These are phyloP conservation scores for Neckera pumila DNA, from an alignment of 225 moss, liverwort and hornwort species.

Conservation along the genomic window DNA sequence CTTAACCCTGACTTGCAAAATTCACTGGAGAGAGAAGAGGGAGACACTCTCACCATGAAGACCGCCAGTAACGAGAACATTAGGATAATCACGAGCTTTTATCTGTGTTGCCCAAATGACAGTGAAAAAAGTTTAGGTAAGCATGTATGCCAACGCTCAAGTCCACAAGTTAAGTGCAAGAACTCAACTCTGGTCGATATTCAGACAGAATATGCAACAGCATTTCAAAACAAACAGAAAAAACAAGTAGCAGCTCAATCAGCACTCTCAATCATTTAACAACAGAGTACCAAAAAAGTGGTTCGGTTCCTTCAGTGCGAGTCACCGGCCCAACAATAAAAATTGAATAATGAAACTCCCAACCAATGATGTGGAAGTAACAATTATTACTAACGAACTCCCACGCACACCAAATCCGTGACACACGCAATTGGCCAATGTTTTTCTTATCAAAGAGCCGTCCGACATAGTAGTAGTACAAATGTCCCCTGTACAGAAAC, in stretches of 20 bases:
- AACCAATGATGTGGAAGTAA: not conserved
- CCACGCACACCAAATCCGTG: not conserved
- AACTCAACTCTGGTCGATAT: not conserved
- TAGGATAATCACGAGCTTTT: constrained; percentile 64
- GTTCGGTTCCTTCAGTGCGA: not conserved
- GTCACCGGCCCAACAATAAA: not conserved
- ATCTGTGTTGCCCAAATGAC: constrained; percentile 27
- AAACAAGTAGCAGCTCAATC: not conserved
- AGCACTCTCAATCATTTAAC: not conserved
- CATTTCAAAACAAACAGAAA: not conserved
- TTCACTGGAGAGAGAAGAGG: not conserved
- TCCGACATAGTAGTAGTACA: not conserved
- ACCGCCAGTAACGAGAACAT: constrained; percentile 73
- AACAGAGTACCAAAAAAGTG: not conserved
- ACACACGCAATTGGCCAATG: not conserved
- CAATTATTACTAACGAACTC: not conserved
- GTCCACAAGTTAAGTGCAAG: not conserved
- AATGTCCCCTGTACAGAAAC: not conserved
- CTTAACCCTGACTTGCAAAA: not conserved
- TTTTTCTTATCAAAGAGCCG: not conserved
- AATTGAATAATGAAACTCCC: not conserved
- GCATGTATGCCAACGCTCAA: not conserved
- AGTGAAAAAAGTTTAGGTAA: not conserved
- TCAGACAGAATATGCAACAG: not conserved
- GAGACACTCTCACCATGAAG: constrained; percentile 54